phyloP scores from a whole-genome alignment of 140 eudicot species.

The Bidens hawaiensis region DNA sequence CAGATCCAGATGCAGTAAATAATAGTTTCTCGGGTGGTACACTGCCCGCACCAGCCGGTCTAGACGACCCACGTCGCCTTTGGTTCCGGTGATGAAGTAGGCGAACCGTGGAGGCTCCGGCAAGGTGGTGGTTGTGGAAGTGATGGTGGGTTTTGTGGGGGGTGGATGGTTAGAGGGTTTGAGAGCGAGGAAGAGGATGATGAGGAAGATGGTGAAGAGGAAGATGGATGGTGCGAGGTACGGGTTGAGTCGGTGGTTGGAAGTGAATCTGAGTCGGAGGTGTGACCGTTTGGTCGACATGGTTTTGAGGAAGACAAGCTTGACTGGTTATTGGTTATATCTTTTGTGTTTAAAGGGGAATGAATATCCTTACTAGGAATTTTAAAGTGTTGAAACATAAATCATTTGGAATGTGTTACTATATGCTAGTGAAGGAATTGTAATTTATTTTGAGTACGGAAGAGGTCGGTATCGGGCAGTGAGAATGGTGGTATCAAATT shows the following conservation, averaged over 20 bases:
- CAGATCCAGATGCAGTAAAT: slow-evolving; percentile 75
- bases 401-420: no score
- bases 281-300: slow-evolving; percentile 40
- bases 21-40: slow-evolving; percentile 82
- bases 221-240: slow-evolving; percentile 30
- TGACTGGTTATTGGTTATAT: no score
- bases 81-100: slow-evolving; percentile 68
- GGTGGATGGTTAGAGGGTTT: slow-evolving; percentile 12
- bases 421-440: no score
- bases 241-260: slow-evolving; percentile 22
- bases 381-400: no score
- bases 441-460: no score
- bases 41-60: slow-evolving; percentile 67
- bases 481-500: no score
- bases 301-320: no score
- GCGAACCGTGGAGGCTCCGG: slow-evolving; percentile 76
- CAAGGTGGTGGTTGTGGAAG: slow-evolving; percentile 5
- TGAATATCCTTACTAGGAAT: no score
- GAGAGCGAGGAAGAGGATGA: slow-evolving; percentile 30
- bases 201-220: slow-evolving; percentile 28
- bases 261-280: slow-evolving; percentile 29
- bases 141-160: slow-evolving; percentile 15
- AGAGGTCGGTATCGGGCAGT: no score
- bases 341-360: no score
- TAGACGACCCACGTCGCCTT: slow-evolving; percentile 54